Conservation (phyloP, 2,329 filamentous ascomycete genomes). For the Claviceps digitariae region DNA sequence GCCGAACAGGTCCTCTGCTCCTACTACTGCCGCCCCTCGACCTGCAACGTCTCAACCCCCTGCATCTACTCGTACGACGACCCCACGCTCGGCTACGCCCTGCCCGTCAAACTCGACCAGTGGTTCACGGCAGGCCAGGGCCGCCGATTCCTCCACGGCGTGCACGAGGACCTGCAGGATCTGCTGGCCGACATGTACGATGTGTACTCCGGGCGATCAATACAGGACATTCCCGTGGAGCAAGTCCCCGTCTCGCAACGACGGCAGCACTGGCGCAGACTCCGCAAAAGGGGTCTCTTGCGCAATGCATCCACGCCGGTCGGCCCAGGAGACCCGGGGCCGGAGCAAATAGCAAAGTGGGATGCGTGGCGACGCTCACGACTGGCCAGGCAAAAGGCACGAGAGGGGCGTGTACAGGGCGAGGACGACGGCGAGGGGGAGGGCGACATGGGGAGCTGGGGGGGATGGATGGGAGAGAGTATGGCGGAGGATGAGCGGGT, state of each 20-base stretch:
- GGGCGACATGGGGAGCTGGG: constrained; percentile 18
- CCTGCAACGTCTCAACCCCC: constrained; percentile 28
- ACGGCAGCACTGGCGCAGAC: constrained; percentile 34
- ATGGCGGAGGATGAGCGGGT: constrained; percentile 17
- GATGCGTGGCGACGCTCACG: constrained; percentile 30
- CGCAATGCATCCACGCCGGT: background rate
- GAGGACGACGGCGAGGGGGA: constrained; percentile 23
- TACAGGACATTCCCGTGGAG: constrained; percentile 28
- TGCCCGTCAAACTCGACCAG: constrained; percentile 49
- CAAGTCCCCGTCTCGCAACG: constrained; percentile 32
- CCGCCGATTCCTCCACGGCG: constrained; percentile 22
- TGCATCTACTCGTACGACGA: constrained; percentile 45
- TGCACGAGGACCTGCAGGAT: constrained; percentile 32
- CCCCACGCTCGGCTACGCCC: constrained; percentile 44
- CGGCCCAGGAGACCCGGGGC: constrained; percentile 7
- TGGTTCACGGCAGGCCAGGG: constrained; percentile 42
- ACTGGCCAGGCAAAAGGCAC: constrained; percentile 25
- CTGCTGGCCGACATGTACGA: constrained; percentile 34
- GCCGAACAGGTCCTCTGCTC: constrained; percentile 41
- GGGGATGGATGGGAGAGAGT: constrained; percentile 17
- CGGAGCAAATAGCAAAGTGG: constrained; percentile 29
- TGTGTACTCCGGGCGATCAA: constrained; percentile 28
- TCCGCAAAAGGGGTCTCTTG: constrained; percentile 32
- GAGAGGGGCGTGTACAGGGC: constrained; percentile 11
- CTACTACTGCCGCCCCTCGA: constrained; percentile 38